phyloP scores from a whole-genome alignment of 306 rosid genomes.

The Senna tora region DNA sequence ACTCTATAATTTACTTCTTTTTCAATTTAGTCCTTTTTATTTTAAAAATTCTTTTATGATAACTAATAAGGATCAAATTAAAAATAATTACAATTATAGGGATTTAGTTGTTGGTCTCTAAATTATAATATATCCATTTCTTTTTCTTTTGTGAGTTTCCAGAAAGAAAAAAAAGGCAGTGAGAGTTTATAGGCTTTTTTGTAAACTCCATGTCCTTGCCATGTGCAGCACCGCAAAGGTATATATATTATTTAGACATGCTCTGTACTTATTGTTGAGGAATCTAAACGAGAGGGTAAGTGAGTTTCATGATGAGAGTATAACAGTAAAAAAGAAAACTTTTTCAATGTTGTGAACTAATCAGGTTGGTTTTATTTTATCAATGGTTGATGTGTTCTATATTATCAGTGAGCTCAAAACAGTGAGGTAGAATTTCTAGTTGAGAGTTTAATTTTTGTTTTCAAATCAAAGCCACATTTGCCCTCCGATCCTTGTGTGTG shows the following conservation, averaged over 20 bases:
- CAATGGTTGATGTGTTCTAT: neutral
- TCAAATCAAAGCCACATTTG: neutral
- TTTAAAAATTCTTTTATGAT: too few species aligned
- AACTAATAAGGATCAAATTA: too few species aligned
- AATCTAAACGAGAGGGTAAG: slow-evolving; percentile 36
- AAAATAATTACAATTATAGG: too few species aligned
- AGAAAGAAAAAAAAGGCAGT: slow-evolving; percentile 38
- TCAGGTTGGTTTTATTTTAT: neutral
- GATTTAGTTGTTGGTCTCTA: too few species aligned
- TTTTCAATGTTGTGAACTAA: neutral
- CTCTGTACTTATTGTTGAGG: slow-evolving; percentile 33
- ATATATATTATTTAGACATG: slow-evolving; percentile 36
- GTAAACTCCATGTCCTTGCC: slow-evolving; percentile 43
- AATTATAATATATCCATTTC: too few species aligned
- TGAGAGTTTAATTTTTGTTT: too few species aligned
- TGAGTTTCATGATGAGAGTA: neutral
- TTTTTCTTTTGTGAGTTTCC: neutral
- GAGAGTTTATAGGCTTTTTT: slow-evolving; percentile 29
- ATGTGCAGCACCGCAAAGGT: slow-evolving; percentile 47
- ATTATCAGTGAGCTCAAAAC: neutral
- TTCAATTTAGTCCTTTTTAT: too few species aligned
- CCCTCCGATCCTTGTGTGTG: neutral
- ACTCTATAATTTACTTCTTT: too few species aligned
- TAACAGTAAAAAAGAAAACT: neutral
- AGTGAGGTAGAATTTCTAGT: too few species aligned